Base-by-base conservation (phyloP, 2,329 filamentous ascomycete species). In the Lachnellula occidentalis region DNA sequence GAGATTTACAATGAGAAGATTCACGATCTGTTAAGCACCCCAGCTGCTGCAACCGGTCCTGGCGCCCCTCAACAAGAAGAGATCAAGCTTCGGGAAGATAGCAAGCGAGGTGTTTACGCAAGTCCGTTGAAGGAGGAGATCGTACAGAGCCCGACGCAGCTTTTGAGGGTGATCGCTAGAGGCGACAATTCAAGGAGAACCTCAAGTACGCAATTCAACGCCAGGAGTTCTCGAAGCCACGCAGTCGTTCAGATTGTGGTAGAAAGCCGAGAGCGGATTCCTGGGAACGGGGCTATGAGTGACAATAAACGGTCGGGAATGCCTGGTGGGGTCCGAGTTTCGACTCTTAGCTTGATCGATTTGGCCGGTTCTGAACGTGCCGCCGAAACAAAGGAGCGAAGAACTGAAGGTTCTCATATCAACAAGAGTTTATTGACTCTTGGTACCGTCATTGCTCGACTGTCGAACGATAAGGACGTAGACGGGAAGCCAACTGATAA, bases 1-100 rank as follows among this genome's bases (percentile, higher is more conserved):
- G 94, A 99, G 74, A 99, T 99, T 58, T 99, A 99, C 74, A 99
- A 99, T 67, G 94, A 99, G 70, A 95, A 83, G 72, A 97, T 99
- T 55, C 89, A 96, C 68, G 94, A 99, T 72, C 76, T 99, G 48
- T 77, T 99, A 45, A 92, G 87, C 60, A 86, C 90, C 70, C 79
- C 90, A 1, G 78, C 81, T 1, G 79, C 78, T 24, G 72, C 70
- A 12, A 74, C 73, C 17, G 84, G 80, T 19, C 75, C 76, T 17
- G 76, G 73, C 12, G 75, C 69, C 9, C 74, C 77, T 37, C 78
- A 79, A 57, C 88, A 92, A 60, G 94, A 99, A 64, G 94, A 99
- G 69, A 99, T 99, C 72, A 97, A 99, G 72, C 76, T 99, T 53
- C 87, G 94, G 19, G 94, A 99, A 72, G 94, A 99, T 71, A 91